Percentiles rank a stretch among this genome's conserved stretches.
Evolutionary conservation across 2,329 filamentous ascomycete genomes (phyloP).

Genomic region (Fusarium redolens): DNA sequence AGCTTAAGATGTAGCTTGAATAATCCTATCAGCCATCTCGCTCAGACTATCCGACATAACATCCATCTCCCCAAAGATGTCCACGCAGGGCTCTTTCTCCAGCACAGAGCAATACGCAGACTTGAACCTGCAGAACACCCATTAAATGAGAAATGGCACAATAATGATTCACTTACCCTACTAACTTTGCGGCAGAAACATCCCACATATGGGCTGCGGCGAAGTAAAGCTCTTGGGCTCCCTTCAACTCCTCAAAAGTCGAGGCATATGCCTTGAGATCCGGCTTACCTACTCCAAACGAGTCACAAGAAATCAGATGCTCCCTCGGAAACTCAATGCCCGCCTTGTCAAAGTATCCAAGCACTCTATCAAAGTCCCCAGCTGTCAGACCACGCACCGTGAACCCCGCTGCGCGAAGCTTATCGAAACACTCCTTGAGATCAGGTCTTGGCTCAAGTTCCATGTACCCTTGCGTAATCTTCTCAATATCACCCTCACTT

Average conservation of each 20-base stretch:
- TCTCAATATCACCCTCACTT: constrained; percentile 55
- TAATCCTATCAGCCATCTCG: constrained; percentile 35
- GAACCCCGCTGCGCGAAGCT: constrained; percentile 28
- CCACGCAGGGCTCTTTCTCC: constrained; percentile 30
- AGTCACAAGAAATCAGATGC: constrained; percentile 33
- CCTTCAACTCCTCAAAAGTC: constrained; percentile 30
- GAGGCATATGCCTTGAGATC: constrained; percentile 36
- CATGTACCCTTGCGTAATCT: constrained; percentile 46
- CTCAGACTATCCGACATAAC: constrained; percentile 29
- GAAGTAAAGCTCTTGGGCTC: constrained; percentile 32
- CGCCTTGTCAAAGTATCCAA: constrained; percentile 31
- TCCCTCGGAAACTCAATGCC: constrained; percentile 30
- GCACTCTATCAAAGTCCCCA: constrained; percentile 26
- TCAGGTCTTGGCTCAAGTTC: constrained; percentile 11
- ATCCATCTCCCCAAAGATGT: constrained; percentile 40
- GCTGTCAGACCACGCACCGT: constrained; percentile 32
- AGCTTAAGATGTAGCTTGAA: constrained; percentile 16
- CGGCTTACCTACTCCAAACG: constrained; percentile 32
- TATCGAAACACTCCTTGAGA: constrained; percentile 27
- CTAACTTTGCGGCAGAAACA: constrained; percentile 29
- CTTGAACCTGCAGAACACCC: constrained; percentile 11
- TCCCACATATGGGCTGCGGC: constrained; percentile 39
- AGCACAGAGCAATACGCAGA: constrained; percentile 30
- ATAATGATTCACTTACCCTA: constrained; percentile 8
- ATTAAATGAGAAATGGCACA: not conserved